Evolutionary conservation across 768 basidiomycete genomes (phyloP), one percentile per base, ranked within the genome.

Genomic region (Gautieria morchelliformis): DNA sequence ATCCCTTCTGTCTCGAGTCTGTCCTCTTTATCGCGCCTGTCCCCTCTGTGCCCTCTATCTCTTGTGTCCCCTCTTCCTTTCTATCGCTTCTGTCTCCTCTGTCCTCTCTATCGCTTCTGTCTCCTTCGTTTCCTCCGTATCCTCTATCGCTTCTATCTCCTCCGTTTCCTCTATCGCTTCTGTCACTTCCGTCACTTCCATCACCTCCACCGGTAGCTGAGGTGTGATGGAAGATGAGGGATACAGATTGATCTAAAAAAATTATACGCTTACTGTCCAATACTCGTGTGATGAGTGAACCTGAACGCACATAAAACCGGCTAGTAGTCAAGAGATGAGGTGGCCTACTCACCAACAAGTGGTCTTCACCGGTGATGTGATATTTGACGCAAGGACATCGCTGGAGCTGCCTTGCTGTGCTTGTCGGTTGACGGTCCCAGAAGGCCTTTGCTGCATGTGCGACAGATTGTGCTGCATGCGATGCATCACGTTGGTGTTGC

Each of bases 371-470:
- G 3, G 3, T 27, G 27, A 27, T 27, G 5, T 27, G 27, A 27
- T n/a, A 27, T 27, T 27, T 27, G n/a, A n/a, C 5, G 27, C 27
- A 27, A 27, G 27, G 27, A 2, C 27, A 27, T 5, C 27, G 27
- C 5, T 27, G 27, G 27, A 27, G 27, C 5, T 27, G 27, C 27
- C 27, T 27, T 27, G 27, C 82, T 30, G 81, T 59, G 0, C 77
- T 42, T 81, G 73, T 3, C 63, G 53, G 53, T 67, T 63, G 15
- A 64, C 66, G 39, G 71, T 63, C 14, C 67, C 68, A 56, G 71
- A 52, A 32, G 24, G 1, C 19, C 41, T 27, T 27, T 27, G 46
- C 24, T 46, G n/a, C n/a, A n/a, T n/a, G 45, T 57, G 52, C 52
- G 54, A 49, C 51, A 52, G 45, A 60, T 40, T 60, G 58, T 35